Evolutionary conservation across 2,329 filamentous ascomycete species (phyloP).

Genomic region (Epicoccum nigrum): DNA sequence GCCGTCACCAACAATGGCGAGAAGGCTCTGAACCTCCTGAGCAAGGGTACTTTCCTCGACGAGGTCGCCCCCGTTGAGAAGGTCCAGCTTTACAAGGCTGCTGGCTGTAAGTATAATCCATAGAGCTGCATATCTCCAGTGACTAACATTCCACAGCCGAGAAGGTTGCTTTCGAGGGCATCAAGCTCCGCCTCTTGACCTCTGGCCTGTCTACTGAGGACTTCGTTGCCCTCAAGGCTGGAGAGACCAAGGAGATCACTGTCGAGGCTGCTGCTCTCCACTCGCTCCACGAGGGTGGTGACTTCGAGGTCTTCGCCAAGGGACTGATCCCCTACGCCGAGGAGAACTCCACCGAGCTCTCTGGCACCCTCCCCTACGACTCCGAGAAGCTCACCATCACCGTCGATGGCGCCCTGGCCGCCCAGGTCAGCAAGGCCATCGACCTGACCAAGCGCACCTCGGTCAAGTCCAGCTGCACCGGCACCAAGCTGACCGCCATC

Average conservation of each 20-base stretch:
- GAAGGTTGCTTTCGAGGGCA: conserved; percentile 59
- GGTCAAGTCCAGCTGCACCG: conserved; percentile 62
- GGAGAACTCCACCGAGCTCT: conserved; percentile 60
- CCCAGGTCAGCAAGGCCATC: conserved; percentile 52
- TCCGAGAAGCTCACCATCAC: conserved; percentile 65
- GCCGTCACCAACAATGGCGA: conserved; percentile 61
- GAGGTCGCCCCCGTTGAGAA: conserved; percentile 59
- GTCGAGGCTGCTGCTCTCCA: conserved; percentile 64
- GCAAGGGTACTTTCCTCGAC: conserved; percentile 61
- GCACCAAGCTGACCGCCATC: conserved; percentile 54
- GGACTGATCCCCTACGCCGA: conserved; percentile 51
- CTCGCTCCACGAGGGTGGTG: conserved; percentile 58
- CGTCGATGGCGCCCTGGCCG: conserved; percentile 63
- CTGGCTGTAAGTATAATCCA: conserved; percentile 44
- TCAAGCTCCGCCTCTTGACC: conserved; percentile 58
- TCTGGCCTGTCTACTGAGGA: conserved; percentile 54
- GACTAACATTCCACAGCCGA: conserved; percentile 40
- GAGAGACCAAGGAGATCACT: conserved; percentile 58
- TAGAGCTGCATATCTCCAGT: not conserved
- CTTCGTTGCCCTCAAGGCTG: conserved; percentile 57
- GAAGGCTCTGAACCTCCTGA: conserved; percentile 58
- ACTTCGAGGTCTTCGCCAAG: conserved; percentile 61
- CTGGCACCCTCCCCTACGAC: conserved; percentile 61
- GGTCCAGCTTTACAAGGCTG: conserved; percentile 56
- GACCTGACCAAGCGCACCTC: conserved; percentile 58